phyloP scores from a whole-genome alignment of 768 basidiomycete genomes.

The Tricholoma bakamatsutake region DNA sequence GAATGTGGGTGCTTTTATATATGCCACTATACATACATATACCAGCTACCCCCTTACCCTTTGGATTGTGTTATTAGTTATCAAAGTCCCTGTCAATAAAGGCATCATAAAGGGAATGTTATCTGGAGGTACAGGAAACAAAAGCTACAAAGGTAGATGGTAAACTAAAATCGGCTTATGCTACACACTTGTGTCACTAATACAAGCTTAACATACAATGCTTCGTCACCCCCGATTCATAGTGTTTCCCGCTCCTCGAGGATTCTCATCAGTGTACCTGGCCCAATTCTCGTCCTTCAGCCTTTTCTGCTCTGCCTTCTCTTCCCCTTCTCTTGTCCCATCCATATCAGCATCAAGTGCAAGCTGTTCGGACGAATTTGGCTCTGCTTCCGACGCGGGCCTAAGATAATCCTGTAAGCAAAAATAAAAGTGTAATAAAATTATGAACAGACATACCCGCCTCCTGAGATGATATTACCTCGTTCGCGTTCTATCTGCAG shows the following conservation, averaged over 20 bases:
- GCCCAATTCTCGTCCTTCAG: slow-evolving; percentile 92
- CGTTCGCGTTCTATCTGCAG: slow-evolving; percentile 76
- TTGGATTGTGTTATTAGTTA: slow-evolving; percentile 17
- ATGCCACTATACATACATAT: slow-evolving; percentile 13
- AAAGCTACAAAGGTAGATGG: not conserved
- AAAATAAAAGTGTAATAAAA: not conserved
- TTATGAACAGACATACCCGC: slow-evolving; percentile 55
- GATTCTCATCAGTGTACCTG: slow-evolving; percentile 76
- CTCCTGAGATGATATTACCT: slow-evolving; percentile 83
- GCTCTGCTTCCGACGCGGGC: slow-evolving; percentile 55
- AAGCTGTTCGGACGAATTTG: slow-evolving; percentile 75
- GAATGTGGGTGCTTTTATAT: slow-evolving; percentile 6
- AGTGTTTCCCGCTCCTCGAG: slow-evolving; percentile 91
- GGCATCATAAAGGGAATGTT: not conserved
- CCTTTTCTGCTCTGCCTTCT: slow-evolving; percentile 70
- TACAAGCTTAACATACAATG: slow-evolving; percentile 6
- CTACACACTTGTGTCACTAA: not conserved
- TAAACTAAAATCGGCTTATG: not conserved
- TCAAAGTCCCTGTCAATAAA: slow-evolving; percentile 4
- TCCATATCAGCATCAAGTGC: slow-evolving; percentile 79
- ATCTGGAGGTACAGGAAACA: not conserved
- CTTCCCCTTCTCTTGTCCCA: slow-evolving; percentile 61
- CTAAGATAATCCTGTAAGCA: slow-evolving; percentile 30
- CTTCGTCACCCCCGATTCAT: slow-evolving; percentile 82
- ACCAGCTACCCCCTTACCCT: slow-evolving; percentile 7